phyloP scores from a whole-genome alignment of 768 basidiomycete species.

The Collybiopsis confluens region DNA sequence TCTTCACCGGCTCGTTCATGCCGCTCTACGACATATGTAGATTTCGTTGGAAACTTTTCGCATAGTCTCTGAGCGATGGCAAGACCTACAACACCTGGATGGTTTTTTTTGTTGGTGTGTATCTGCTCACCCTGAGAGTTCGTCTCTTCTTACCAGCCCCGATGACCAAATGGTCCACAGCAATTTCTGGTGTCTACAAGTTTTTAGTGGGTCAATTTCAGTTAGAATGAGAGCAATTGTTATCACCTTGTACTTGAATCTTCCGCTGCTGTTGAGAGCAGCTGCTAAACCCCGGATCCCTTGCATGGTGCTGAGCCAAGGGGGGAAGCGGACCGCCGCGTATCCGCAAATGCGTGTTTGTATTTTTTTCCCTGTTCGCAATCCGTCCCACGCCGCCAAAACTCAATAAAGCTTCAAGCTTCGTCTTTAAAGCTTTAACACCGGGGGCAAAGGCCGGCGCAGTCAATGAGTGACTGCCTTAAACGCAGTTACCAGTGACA shows the following conservation, averaged over 20 bases:
- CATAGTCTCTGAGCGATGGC: slow-evolving; percentile 78
- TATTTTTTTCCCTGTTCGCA: too few relatives aligned
- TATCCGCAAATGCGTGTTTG: too few relatives aligned
- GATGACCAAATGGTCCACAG: slow-evolving; percentile 81
- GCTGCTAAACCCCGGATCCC: slow-evolving; percentile 47
- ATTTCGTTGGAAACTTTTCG: slow-evolving; percentile 56
- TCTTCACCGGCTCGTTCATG: slow-evolving; percentile 76
- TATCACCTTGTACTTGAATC: slow-evolving; percentile 57
- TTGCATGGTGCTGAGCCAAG: slow-evolving; percentile 20
- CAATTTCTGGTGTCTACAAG: slow-evolving; percentile 47
- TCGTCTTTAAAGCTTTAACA: too few relatives aligned
- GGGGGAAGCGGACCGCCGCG: too few relatives aligned
- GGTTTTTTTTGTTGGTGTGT: not conserved
- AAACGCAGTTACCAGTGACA: too few relatives aligned
- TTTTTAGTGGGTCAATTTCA: not conserved
- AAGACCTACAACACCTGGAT: slow-evolving; percentile 77
- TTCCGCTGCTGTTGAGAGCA: slow-evolving; percentile 57
- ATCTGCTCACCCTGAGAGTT: too few relatives aligned
- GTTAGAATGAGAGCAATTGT: not conserved
- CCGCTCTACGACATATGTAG: slow-evolving; percentile 80
- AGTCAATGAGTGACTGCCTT: too few relatives aligned
- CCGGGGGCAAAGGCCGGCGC: too few relatives aligned
- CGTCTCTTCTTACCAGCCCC: slow-evolving; percentile 79
- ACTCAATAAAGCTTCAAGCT: too few relatives aligned
- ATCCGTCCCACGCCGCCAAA: not conserved